A percentile compares a stretch with the other conserved stretches of the same genome.
Evolutionary conservation across 1,139 yeast genomes (phyloP).

Genomic region (Taiozyma onychis): DNA sequence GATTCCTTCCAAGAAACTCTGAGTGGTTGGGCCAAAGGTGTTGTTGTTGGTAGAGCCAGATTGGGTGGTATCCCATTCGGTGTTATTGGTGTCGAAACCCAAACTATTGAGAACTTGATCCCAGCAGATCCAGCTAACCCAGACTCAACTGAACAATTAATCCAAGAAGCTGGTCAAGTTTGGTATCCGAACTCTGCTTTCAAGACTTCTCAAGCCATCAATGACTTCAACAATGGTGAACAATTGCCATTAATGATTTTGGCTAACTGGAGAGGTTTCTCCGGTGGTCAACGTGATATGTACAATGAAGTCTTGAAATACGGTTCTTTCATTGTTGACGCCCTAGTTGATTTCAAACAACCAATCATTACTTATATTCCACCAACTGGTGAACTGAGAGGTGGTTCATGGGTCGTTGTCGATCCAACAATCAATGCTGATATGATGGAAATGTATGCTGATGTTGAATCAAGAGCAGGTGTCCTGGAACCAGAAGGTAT

Average conservation of each 20-base stretch:
- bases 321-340: conserved; percentile 95
- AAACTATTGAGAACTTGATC: conserved; percentile 77
- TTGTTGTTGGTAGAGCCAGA: conserved; percentile 97
- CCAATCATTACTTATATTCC: conserved; percentile 97
- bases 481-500: conserved; percentile 98
- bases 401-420: conserved; percentile 99
- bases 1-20: conserved; percentile 95
- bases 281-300: conserved; percentile 99
- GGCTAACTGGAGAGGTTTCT: conserved; percentile 99
- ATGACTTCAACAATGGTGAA: conserved; percentile 96
- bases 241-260: conserved; percentile 94
- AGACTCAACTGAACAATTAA: conserved; percentile 76
- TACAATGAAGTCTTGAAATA: conserved; percentile 95
- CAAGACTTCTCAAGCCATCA: conserved; percentile 97
- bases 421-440: conserved; percentile 96
- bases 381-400: conserved; percentile 96
- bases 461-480: conserved; percentile 95
- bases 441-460: conserved; percentile 99
- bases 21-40: conserved; percentile 98
- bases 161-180: conserved; percentile 98
- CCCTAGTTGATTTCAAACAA: conserved; percentile 91
- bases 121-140: conserved; percentile 99
- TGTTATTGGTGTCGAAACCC: conserved; percentile 93
- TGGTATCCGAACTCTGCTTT: conserved; percentile 99
- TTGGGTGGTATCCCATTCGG: conserved; percentile 98